A percentile compares a stretch with the other conserved stretches of the same genome.
phyloP scores from a whole-genome alignment of 257 asterid species.

The Marsdenia floribunda region DNA sequence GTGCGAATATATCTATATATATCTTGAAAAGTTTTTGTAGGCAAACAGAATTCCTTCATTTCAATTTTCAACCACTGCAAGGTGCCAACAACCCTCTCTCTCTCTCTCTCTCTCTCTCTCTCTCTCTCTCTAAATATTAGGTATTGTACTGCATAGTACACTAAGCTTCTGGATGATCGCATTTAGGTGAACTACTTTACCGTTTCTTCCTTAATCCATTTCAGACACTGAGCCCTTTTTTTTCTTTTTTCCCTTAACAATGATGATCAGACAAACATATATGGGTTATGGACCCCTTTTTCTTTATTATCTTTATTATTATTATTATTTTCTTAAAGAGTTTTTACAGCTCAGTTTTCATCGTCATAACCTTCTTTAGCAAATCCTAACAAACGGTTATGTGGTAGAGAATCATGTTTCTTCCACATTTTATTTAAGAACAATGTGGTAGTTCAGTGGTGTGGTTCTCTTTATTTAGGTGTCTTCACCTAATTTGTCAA shows the following conservation, averaged over 20 bases:
- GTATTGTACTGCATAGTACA: conserved; percentile 6
- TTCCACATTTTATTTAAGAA: too few species aligned
- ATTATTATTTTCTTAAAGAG: background rate
- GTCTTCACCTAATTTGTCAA: too few species aligned
- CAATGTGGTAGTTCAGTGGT: too few species aligned
- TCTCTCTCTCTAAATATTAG: background rate
- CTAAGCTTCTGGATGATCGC: conserved; percentile 1
- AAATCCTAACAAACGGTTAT: background rate
- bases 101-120: too few species aligned
- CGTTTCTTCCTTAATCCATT: background rate
- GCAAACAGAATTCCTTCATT: background rate
- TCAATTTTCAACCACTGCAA: conserved; percentile 14
- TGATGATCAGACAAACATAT: background rate
- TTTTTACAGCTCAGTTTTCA: background rate
- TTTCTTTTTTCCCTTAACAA: background rate
- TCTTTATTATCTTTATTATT: too few species aligned
- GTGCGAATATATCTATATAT: background rate
- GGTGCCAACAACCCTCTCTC: too few species aligned
- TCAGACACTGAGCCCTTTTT: background rate
- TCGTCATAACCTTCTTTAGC: background rate
- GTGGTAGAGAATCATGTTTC: too few species aligned
- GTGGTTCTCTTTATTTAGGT: too few species aligned
- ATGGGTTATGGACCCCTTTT: background rate
- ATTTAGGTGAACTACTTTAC: conserved; percentile 48
- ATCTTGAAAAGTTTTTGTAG: background rate